A percentile compares a stretch with the other conserved stretches of the same genome.
These are phyloP conservation scores for Hypomontagnella submonticulosa DNA, from an alignment of 495 filamentous ascomycete genomes.

Conservation along the genomic window DNA sequence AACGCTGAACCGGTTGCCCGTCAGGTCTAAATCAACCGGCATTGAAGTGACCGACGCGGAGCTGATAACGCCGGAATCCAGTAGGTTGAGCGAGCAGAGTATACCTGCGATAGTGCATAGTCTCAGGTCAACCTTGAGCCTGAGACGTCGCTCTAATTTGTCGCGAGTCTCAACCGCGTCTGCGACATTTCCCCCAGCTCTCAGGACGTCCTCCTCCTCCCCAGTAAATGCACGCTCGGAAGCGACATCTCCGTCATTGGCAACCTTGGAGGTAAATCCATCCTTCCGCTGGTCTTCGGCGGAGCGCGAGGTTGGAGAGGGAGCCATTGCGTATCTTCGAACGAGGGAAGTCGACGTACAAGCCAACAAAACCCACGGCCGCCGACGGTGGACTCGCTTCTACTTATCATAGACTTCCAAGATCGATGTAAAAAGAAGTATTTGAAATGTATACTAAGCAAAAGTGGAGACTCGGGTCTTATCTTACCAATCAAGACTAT, in stretches of 20 bases:
- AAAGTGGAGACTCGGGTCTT: slow-evolving; percentile 22
- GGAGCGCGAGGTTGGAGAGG: slow-evolving; percentile 3
- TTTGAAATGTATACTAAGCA: slow-evolving; percentile 43
- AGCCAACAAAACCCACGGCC: slow-evolving; percentile 8
- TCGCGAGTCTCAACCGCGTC: slow-evolving; percentile 13
- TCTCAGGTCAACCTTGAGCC: slow-evolving; percentile 75
- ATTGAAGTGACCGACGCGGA: slow-evolving; percentile 81
- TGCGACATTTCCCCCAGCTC: not conserved
- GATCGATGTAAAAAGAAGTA: slow-evolving; percentile 16
- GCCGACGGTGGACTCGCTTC: slow-evolving; percentile 10
- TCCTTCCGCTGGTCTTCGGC: slow-evolving; percentile 11
- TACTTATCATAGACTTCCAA: slow-evolving; percentile 32
- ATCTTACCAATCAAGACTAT: slow-evolving; percentile 37
- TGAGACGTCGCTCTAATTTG: slow-evolving; percentile 54
- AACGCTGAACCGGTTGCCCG: slow-evolving; percentile 74
- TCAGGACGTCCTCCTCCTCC: slow-evolving; percentile 21
- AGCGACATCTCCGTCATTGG: slow-evolving; percentile 17
- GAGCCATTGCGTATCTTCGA: slow-evolving; percentile 22
- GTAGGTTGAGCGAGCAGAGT: slow-evolving; percentile 75
- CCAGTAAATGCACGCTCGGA: slow-evolving; percentile 31
- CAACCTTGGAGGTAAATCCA: slow-evolving; percentile 23
- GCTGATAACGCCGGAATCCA: slow-evolving; percentile 82
- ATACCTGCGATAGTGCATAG: slow-evolving; percentile 80
- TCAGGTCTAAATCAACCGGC: slow-evolving; percentile 71
- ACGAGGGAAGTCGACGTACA: slow-evolving; percentile 2